phyloP scores from a whole-genome alignment of 2,329 filamentous ascomycete species.

The Hypoxylon sp. region DNA sequence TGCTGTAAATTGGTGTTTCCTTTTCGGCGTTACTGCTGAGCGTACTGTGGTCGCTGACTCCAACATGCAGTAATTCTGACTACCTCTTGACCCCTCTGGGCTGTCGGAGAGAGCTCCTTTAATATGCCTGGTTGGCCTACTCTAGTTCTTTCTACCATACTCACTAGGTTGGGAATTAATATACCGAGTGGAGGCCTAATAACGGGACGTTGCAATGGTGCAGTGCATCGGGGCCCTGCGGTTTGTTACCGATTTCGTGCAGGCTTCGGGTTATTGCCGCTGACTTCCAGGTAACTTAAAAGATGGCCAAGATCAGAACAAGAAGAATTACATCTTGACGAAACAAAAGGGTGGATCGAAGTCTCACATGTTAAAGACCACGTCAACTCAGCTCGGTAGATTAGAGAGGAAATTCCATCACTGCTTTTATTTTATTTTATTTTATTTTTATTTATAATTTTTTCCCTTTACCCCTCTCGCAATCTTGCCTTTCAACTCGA shows the following conservation, averaged over 20 bases:
- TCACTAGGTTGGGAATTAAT: background rate
- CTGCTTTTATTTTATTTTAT: no score
- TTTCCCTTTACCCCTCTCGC: background rate
- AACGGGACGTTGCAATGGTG: conserved; percentile 13
- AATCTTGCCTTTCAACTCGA: conserved; percentile 3
- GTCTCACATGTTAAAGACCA: conserved; percentile 5
- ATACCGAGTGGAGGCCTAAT: background rate
- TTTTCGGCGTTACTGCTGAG: background rate
- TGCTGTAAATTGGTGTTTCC: no score
- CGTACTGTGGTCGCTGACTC: background rate
- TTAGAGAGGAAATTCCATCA: background rate
- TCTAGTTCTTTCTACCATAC: background rate
- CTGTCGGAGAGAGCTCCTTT: background rate
- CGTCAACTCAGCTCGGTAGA: background rate
- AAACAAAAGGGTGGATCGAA: background rate
- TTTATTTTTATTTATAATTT: no score
- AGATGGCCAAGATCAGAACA: conserved; percentile 7
- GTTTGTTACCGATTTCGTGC: conserved; percentile 28
- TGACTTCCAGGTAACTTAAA: conserved; percentile 10
- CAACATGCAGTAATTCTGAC: conserved; percentile 1
- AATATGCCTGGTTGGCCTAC: background rate
- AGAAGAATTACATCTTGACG: background rate
- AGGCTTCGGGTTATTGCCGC: conserved; percentile 19
- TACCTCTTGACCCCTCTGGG: background rate
- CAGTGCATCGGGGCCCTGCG: conserved; percentile 7